phyloP scores from a whole-genome alignment of 1,284 basidiomycete genomes.

The Rugosomyces carneus region DNA sequence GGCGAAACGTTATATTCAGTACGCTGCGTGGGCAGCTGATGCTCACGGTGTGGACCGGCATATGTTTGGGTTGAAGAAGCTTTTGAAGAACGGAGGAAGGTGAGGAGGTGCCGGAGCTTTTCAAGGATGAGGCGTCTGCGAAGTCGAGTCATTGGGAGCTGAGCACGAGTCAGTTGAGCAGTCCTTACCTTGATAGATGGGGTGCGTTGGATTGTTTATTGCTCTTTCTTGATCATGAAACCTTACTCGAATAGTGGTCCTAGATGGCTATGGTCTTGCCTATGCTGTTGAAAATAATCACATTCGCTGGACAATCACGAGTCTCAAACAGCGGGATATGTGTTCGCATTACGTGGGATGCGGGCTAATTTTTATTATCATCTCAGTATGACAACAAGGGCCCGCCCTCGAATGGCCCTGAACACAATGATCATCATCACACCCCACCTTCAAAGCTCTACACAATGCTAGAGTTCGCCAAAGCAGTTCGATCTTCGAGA shows the following conservation, averaged over 20 bases:
- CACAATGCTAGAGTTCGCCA: no score
- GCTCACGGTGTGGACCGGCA: slow-evolving; percentile 96
- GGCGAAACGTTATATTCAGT: slow-evolving; percentile 78
- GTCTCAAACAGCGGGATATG: slow-evolving; percentile 60
- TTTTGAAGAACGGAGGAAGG: slow-evolving; percentile 55
- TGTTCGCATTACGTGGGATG: no score
- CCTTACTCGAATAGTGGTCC: slow-evolving; percentile 76
- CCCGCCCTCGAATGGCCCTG: no score
- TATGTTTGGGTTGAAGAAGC: slow-evolving; percentile 88
- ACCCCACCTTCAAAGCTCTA: no score
- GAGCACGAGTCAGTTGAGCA: slow-evolving; percentile 85
- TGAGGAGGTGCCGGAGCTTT: slow-evolving; percentile 75
- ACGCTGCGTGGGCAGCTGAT: slow-evolving; percentile 88
- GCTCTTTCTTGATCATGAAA: no score
- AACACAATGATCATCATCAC: no score
- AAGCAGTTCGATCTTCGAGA: no score
- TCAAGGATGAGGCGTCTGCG: slow-evolving; percentile 71
- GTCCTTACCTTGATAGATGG: slow-evolving; percentile 87
- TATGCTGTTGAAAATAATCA: slow-evolving; percentile 88
- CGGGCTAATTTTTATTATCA: no score
- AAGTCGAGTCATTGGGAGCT: slow-evolving; percentile 87
- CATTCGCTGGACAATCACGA: slow-evolving; percentile 92
- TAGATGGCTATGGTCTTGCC: slow-evolving; percentile 90
- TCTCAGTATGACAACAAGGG: no score
- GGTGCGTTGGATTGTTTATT: no score